phyloP scores from a whole-genome alignment of 495 filamentous ascomycete genomes.

The Pyrenula massariospora region DNA sequence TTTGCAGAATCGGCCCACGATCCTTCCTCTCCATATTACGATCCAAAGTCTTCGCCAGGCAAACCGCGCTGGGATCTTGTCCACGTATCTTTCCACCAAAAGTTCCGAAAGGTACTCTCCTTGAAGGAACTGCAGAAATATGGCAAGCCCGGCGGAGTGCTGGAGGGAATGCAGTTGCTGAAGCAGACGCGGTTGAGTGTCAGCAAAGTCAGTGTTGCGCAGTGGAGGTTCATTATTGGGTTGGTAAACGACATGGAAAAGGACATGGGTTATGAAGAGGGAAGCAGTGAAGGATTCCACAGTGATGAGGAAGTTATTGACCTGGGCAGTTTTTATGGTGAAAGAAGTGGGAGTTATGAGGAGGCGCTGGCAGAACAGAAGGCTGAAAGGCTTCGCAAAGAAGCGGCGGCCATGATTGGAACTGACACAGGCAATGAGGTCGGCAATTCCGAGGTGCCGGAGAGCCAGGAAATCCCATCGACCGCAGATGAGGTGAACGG shows the following conservation, averaged over 20 bases:
- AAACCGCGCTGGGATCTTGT: slow-evolving; percentile 83
- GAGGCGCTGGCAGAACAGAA: too few species aligned
- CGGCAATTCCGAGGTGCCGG: too few species aligned
- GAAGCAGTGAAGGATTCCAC: too few species aligned
- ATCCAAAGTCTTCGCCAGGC: slow-evolving; percentile 58
- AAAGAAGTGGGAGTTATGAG: not conserved
- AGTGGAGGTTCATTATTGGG: slow-evolving; percentile 72
- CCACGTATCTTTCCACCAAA: slow-evolving; percentile 72
- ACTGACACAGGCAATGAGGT: too few species aligned
- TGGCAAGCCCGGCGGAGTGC: slow-evolving; percentile 40
- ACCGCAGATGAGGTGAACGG: not conserved
- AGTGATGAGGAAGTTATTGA: not conserved
- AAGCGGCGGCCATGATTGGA: too few species aligned
- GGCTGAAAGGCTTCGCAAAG: too few species aligned
- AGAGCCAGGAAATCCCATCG: too few species aligned
- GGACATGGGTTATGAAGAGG: too few species aligned
- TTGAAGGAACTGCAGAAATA: slow-evolving; percentile 63
- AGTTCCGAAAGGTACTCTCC: slow-evolving; percentile 60
- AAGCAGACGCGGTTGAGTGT: slow-evolving; percentile 76
- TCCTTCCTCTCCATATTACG: slow-evolving; percentile 67
- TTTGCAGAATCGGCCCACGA: slow-evolving; percentile 67
- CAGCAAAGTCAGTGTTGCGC: slow-evolving; percentile 52
- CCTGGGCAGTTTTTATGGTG: not conserved
- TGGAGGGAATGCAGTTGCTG: slow-evolving; percentile 77
- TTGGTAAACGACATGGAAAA: too few species aligned